Evolutionary conservation across 2,329 filamentous ascomycete species (phyloP), one percentile per base, ranked within the genome.

Genomic region (Xylariomycetidae sp.): DNA sequence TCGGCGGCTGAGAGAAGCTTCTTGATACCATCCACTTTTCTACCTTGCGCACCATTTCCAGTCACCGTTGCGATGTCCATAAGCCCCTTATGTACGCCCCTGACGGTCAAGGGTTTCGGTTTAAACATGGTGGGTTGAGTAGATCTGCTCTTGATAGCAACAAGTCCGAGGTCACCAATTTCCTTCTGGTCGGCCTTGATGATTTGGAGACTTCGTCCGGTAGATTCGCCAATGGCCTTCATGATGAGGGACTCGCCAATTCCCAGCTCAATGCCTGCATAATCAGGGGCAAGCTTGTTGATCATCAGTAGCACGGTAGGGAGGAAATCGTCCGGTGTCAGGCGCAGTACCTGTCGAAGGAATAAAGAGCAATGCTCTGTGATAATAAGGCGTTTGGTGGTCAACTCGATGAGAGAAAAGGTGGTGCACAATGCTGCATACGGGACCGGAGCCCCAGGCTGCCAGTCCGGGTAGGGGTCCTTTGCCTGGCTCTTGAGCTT

Each of bases 111-210:
- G 17, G 89, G 72, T 62, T 94, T 96, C 3, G 89, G 92, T 60
- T 94, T 95, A 70, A 97, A 96, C 88, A 98, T 96, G 15, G 92
- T 97, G 9, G 87, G 87, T 55, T 98, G 92, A 28, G 89, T 97
- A 11, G 85, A 87, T 60, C 90, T 80, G 64, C 88, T 96, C 68
- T 97, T 96, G 30, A 94, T 87, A 27, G 92, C 92, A 2, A 98
- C 90, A 20, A 97, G 69, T 9, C 92, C 92, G 9, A 98, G 72
- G 59, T 98, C 92, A 34, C 92, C 92, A 60, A 97, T 95, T 50
- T 96, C 88, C 52, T 92, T 88, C 56, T 98, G 92, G 49, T 97
- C 89, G 30, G 85, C 80, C 64, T 96, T 97, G 69, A 98, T 95
- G 33, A 95, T 81, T 23, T 82, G 74, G 29, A 96, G 63, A 51